Evolutionary conservation across 352 stramenopile species (phyloP).

Genomic region (Globisporangium apiculatum): DNA sequence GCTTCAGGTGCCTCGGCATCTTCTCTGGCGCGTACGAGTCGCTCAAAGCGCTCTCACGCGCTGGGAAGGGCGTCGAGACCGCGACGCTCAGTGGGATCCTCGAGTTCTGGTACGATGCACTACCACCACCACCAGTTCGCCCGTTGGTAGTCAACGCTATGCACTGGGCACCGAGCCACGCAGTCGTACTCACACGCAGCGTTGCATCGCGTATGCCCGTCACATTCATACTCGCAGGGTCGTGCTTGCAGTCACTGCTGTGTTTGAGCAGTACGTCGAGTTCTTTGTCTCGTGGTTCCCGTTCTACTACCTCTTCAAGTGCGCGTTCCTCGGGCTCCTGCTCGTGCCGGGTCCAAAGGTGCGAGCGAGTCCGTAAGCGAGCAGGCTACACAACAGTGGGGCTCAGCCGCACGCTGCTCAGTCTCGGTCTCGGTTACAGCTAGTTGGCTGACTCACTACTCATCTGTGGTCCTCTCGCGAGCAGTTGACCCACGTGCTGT

Average conservation of each 20-base stretch:
- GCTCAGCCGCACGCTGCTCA: too few species aligned
- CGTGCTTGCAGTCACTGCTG: conserved; percentile 37
- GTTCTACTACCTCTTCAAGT: conserved; percentile 79
- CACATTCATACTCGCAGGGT: conserved; percentile 22
- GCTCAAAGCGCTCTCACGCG: conserved; percentile 56
- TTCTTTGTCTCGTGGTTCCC: conserved; percentile 70
- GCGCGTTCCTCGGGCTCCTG: conserved; percentile 40
- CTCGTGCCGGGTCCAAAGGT: conserved; percentile 53
- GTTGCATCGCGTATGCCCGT: too few species aligned
- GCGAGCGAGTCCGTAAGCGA: not conserved
- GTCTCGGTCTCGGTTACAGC: too few species aligned
- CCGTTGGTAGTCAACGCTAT: too few species aligned
- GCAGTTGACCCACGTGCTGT: conserved; percentile 57
- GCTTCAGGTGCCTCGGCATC: conserved; percentile 37
- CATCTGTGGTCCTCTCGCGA: not conserved
- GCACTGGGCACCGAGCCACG: not conserved
- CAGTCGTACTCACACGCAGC: not conserved
- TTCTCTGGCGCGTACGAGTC: conserved; percentile 63
- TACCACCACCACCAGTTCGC: too few species aligned
- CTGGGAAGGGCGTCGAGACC: conserved; percentile 47
- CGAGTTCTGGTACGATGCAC: conserved; percentile 43
- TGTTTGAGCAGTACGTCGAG: conserved; percentile 67
- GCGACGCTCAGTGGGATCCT: conserved; percentile 39
- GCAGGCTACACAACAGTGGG: too few species aligned
- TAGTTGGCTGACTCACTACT: too few species aligned